Evolutionary conservation across 345 rosid genomes (phyloP).

Genomic region (thale cress (Arabidopsis thaliana)): DNA sequence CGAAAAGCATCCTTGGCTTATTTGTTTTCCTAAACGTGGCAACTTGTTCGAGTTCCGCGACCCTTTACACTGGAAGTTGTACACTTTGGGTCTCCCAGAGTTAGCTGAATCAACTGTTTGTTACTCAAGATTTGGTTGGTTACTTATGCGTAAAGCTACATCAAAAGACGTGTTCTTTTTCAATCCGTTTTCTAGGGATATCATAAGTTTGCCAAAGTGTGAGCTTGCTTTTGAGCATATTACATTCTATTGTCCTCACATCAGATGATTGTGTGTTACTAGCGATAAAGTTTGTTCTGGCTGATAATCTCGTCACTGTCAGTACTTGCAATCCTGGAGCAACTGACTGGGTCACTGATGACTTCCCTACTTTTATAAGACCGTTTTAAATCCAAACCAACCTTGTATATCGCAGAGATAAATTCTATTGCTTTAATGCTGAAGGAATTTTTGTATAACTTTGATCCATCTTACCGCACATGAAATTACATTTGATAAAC

Average conservation of each 20-base stretch:
- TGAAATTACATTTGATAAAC: too few species aligned
- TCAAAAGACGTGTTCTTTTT: slow-evolving; percentile 62
- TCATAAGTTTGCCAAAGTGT: slow-evolving; percentile 56
- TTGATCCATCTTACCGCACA: too few species aligned
- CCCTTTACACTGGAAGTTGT: slow-evolving; percentile 51
- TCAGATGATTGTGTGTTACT: slow-evolving; percentile 51
- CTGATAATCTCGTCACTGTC: background rate
- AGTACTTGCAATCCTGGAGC: slow-evolving; percentile 58
- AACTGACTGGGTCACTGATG: slow-evolving; percentile 45
- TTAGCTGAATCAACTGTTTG: slow-evolving; percentile 61
- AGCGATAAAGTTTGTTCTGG: slow-evolving; percentile 32
- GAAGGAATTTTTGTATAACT: too few species aligned
- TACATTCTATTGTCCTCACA: slow-evolving; percentile 64
- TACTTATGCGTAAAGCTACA: slow-evolving; percentile 52
- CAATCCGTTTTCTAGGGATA: slow-evolving; percentile 57
- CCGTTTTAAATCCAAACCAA: background rate
- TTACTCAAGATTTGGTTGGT: slow-evolving; percentile 64
- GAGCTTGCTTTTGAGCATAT: slow-evolving; percentile 54
- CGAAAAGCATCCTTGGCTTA: too few species aligned
- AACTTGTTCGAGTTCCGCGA: slow-evolving; percentile 56
- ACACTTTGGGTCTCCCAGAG: slow-evolving; percentile 60
- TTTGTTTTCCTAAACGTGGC: slow-evolving; percentile 46
- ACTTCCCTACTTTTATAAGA: too few species aligned
- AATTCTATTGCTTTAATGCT: background rate
- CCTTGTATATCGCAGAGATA: background rate